Evolutionary conservation across 805 yeast species (phyloP), one percentile per base, ranked within the genome.

Genomic region (Candida silvatica): DNA sequence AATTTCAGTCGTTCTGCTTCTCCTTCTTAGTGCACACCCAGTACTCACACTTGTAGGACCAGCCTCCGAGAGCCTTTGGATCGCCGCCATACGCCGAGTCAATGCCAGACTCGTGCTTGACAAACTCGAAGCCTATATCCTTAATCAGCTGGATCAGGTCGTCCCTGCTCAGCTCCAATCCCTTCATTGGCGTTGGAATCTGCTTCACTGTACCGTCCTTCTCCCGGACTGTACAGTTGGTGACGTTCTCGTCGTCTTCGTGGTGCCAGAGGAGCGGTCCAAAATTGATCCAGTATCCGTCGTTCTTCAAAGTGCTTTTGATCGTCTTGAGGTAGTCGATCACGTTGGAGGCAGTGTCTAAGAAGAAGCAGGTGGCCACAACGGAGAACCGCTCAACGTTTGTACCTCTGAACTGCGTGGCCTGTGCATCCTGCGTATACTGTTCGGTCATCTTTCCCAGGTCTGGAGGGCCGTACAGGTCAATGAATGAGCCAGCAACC

Each of bases 241-340:
- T 46, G 7, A 55, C 47, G 12, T 56, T 57, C 14, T 53, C 60
- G 23, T 66, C 71, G 37, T 68, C 70, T 44, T 79, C 87, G 48
- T 67, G 76, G 53, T 81, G 90, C 87, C 87, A 78, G 34, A 76
- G 55, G 29, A 78, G 54, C 0, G 85, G 86, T 0, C 87, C 87
- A 48, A 75, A 71, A 46, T 78, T 77, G 19, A 77, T 56, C 84
- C 84, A 78, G 14, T 55, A 37, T 0, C 80, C 84, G 17, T 54
- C 58, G 0, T 51, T 48, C 23, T 61, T 59, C 38, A 77, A 45
- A 17, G 70, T 61, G 44, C 71, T 62, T 26, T 56, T 51, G 2
- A 78, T 63, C 0, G 78, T 56, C 33, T 59, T 61, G 27, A 78
- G 27, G 43, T 77, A 77, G 31, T 77, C 82, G 9, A 77, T 62